phyloP scores from a whole-genome alignment of 352 stramenopile genomes.

The Globisporangium sylvaticum region DNA sequence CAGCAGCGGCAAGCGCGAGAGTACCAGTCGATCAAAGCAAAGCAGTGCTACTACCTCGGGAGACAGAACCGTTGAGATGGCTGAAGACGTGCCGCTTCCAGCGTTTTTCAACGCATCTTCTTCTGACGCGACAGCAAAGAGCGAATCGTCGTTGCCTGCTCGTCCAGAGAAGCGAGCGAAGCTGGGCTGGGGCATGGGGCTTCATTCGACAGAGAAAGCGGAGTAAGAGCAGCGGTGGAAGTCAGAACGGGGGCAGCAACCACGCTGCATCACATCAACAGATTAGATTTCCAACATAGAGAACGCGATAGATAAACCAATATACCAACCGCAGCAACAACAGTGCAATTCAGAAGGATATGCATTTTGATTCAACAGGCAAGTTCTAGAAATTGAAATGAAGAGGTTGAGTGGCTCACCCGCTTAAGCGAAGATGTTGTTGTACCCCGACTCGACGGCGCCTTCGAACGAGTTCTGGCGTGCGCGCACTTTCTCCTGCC shows the following conservation, averaged over 20 bases:
- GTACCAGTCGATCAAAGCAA: neutral
- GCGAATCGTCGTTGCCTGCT: neutral
- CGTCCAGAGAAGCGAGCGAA: constrained; percentile 46
- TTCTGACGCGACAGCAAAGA: constrained; percentile 13
- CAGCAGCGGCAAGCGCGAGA: constrained; percentile 3
- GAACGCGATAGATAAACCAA: constrained; percentile 1
- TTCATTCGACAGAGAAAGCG: constrained; percentile 23
- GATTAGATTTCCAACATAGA: constrained; percentile 6
- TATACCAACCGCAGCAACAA: neutral
- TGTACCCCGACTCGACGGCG: constrained; percentile 46
- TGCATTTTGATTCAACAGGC: neutral
- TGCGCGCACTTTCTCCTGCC: constrained; percentile 53
- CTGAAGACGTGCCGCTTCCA: constrained; percentile 46
- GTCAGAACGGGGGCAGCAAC: neutral
- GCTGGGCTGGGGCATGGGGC: constrained; percentile 80
- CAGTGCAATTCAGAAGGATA: neutral
- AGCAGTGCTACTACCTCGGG: neutral
- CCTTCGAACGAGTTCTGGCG: constrained; percentile 55
- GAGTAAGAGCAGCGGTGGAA: neutral
- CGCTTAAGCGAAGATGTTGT: constrained; percentile 41
- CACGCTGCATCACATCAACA: neutral
- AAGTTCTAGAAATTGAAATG: neutral
- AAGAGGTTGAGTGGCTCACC: neutral
- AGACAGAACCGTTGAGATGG: constrained; percentile 28
- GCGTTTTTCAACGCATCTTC: constrained; percentile 32